Conservation (phyloP, 495 filamentous ascomycete species). For the Hypoxylon crocopeplum region DNA sequence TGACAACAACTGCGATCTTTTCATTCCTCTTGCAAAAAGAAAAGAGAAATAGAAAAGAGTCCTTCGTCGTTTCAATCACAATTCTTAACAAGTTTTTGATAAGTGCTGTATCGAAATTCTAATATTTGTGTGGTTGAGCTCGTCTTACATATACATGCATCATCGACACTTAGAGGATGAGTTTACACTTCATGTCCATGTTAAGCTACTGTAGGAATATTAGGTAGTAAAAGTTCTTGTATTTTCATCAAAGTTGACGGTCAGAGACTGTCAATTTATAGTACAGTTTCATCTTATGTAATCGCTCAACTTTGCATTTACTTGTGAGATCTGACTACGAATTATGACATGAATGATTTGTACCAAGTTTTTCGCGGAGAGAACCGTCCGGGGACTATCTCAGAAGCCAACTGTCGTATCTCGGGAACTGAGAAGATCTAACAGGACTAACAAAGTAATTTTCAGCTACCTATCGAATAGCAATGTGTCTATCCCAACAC, state of each 20-base stretch:
- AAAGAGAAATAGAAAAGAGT: background rate
- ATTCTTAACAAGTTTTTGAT: background rate
- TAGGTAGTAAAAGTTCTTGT: too few relatives aligned
- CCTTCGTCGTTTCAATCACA: background rate
- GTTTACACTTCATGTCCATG: background rate
- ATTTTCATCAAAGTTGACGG: too few relatives aligned
- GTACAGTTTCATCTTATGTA: too few relatives aligned
- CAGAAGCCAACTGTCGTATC: background rate
- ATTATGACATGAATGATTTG: conserved; percentile 15
- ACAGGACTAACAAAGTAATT: too few relatives aligned
- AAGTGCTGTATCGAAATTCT: background rate
- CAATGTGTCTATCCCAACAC: too few relatives aligned
- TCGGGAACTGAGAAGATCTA: background rate
- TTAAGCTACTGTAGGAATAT: too few relatives aligned
- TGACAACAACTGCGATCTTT: conserved; percentile 6
- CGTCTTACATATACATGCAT: conserved; percentile 4
- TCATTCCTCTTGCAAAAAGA: conserved; percentile 16
- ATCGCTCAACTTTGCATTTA: background rate
- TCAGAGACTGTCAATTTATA: too few relatives aligned
- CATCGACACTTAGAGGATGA: conserved; percentile 11
- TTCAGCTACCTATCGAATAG: too few relatives aligned
- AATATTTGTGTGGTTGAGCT: background rate
- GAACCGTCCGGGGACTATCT: conserved; percentile 10
- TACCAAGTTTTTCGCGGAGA: background rate
- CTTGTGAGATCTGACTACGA: conserved; percentile 1